phyloP scores from a whole-genome alignment of 129 eudicot genomes.

The Escallonia herrerae region DNA sequence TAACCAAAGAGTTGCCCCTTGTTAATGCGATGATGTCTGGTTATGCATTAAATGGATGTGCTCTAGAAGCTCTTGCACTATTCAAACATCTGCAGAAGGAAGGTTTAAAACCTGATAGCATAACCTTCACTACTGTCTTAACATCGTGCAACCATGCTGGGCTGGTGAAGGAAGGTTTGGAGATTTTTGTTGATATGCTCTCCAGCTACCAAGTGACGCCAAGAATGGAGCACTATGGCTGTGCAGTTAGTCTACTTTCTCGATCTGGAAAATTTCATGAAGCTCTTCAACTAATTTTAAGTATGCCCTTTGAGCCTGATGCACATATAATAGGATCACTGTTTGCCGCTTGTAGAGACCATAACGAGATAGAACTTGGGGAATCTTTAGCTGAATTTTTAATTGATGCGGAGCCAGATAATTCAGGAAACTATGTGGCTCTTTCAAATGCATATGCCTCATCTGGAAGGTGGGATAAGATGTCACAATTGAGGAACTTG shows the following conservation, averaged over 20 bases:
- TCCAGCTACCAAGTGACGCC: slow-evolving; percentile 19
- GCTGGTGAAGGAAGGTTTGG: slow-evolving; percentile 36
- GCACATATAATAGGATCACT: slow-evolving; percentile 38
- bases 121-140: slow-evolving; percentile 49
- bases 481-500: slow-evolving; percentile 31
- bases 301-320: slow-evolving; percentile 45
- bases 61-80: slow-evolving; percentile 45
- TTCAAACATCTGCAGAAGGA: slow-evolving; percentile 23
- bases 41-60: slow-evolving; percentile 55
- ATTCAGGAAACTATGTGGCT: slow-evolving; percentile 44
- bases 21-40: slow-evolving; percentile 68
- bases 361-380: slow-evolving; percentile 33
- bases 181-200: slow-evolving; percentile 36
- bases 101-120: slow-evolving; percentile 41
- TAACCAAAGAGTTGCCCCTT: slow-evolving; percentile 34
- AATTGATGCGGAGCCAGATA: slow-evolving; percentile 30
- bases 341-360: slow-evolving; percentile 48
- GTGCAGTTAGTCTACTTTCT: slow-evolving; percentile 58
- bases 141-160: slow-evolving; percentile 60
- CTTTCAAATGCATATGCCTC: slow-evolving; percentile 52
- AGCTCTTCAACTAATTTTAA: slow-evolving; percentile 31
- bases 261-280: slow-evolving; percentile 36
- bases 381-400: slow-evolving; percentile 26
- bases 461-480: slow-evolving; percentile 47
- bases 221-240: slow-evolving; percentile 48